Evolutionary conservation across 768 basidiomycete genomes (phyloP).

Genomic region (Neoboletus subvelutipes): DNA sequence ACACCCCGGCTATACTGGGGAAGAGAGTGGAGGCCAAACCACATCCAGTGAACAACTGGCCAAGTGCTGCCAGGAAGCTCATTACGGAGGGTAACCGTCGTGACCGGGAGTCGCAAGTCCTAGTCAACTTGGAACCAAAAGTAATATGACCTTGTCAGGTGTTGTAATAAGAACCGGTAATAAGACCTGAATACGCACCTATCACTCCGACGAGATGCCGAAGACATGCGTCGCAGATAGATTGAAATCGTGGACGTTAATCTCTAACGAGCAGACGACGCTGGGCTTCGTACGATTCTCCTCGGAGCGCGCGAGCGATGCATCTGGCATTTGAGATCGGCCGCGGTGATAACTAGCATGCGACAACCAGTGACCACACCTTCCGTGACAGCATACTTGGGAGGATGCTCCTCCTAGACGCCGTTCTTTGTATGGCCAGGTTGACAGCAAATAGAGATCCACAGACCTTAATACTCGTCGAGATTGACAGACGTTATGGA

Average conservation of each 20-base stretch:
- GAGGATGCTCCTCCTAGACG: constrained; percentile 8
- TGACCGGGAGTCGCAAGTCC: neutral
- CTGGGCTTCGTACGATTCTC: constrained; percentile 15
- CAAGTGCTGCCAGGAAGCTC: neutral
- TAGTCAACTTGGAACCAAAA: neutral
- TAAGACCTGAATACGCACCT: neutral
- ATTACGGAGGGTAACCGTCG: neutral
- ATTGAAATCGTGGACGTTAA: constrained; percentile 23
- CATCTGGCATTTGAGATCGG: constrained; percentile 15
- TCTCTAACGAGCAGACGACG: constrained; percentile 10
- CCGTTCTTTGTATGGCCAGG: constrained; percentile 9
- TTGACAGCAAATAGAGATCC: constrained; percentile 11
- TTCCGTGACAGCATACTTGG: constrained; percentile 8
- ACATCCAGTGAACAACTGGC: no score
- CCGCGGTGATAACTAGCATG: constrained; percentile 26
- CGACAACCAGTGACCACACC: neutral
- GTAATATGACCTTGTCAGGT: neutral
- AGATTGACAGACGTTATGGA: constrained; percentile 23
- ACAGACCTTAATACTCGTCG: constrained; percentile 18
- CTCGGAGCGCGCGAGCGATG: constrained; percentile 21
- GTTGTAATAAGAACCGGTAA: neutral
- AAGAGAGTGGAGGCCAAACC: no score
- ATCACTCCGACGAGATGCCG: neutral
- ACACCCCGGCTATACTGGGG: neutral
- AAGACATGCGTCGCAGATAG: constrained; percentile 3